These are phyloP conservation scores for Wickerhamomyces alni DNA, from an alignment of 805 yeast species.

Conservation along the genomic window DNA sequence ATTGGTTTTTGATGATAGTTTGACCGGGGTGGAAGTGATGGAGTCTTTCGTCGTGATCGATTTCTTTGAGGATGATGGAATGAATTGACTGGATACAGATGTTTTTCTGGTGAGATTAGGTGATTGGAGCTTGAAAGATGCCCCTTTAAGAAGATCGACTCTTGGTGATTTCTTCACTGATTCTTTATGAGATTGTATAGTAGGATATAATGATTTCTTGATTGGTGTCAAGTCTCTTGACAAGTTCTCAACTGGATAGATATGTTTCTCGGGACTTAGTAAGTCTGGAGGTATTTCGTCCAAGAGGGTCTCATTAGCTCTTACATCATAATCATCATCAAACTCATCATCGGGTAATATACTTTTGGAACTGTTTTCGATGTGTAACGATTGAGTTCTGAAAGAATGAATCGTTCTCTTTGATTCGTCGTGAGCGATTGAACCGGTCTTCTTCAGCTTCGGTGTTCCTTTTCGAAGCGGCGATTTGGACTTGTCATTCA, in stretches of 20 bases:
- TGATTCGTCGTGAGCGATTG: slow-evolving; percentile 1
- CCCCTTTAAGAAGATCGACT: no score
- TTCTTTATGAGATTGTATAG: background rate
- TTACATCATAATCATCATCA: slow-evolving; percentile 1
- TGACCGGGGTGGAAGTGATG: no score
- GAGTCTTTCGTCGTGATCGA: no score
- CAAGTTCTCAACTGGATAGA: slow-evolving; percentile 14
- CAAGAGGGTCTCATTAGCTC: slow-evolving; percentile 13
- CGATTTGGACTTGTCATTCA: slow-evolving; percentile 16
- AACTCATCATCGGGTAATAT: slow-evolving; percentile 1
- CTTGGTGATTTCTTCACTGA: background rate
- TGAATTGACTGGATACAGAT: background rate
- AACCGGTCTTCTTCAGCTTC: slow-evolving; percentile 2
- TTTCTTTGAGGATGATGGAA: background rate
- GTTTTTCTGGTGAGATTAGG: background rate
- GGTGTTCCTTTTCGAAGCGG: slow-evolving; percentile 22
- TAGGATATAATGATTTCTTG: background rate
- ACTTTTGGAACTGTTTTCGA: background rate
- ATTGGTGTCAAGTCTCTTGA: background rate
- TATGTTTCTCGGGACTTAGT: slow-evolving; percentile 22
- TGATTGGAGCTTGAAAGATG: background rate
- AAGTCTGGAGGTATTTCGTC: slow-evolving; percentile 20
- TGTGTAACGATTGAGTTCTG: background rate
- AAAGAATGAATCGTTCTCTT: slow-evolving; percentile 1
- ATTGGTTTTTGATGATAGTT: no score